phyloP scores from a whole-genome alignment of 1,284 basidiomycete species.

The Paramarasmius palmivorus region DNA sequence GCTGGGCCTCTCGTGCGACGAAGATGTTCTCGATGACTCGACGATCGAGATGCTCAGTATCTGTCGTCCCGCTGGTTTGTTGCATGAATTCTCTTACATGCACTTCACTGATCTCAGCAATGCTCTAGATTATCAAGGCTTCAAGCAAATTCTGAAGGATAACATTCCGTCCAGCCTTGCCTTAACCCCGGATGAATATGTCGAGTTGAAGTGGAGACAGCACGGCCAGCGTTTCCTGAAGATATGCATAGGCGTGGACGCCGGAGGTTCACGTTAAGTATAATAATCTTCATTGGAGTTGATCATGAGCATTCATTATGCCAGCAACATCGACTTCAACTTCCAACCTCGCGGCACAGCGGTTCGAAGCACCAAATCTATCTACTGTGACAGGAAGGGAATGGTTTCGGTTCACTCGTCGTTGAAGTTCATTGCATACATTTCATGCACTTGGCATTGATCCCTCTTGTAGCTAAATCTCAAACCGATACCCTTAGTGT shows the following conservation, averaged over 20 bases:
- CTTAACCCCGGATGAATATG: conserved; percentile 3
- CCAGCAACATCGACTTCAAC: too few species aligned
- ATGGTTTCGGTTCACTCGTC: too few species aligned
- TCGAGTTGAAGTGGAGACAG: conserved; percentile 3
- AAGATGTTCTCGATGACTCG: neutral
- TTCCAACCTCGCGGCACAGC: too few species aligned
- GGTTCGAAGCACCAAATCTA: too few species aligned
- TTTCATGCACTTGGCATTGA: too few species aligned
- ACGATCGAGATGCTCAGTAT: neutral
- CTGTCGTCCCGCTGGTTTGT: neutral
- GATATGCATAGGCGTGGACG: conserved; percentile 4
- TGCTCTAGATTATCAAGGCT: conserved; percentile 10
- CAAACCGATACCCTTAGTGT: too few species aligned
- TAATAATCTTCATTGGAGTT: too few species aligned
- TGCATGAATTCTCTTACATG: neutral
- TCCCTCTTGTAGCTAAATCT: too few species aligned
- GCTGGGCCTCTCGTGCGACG: neutral
- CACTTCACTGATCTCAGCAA: neutral
- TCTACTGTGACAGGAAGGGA: too few species aligned
- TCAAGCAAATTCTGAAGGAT: conserved; percentile 7
- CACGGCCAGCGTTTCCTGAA: conserved; percentile 5
- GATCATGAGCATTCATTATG: too few species aligned
- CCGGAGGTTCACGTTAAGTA: neutral
- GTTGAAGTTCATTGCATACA: too few species aligned
- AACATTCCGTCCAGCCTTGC: neutral